Percentiles rank a stretch among this genome's conserved stretches.
phyloP scores from a whole-genome alignment of 768 basidiomycete genomes.

The Termitomyces sp. region DNA sequence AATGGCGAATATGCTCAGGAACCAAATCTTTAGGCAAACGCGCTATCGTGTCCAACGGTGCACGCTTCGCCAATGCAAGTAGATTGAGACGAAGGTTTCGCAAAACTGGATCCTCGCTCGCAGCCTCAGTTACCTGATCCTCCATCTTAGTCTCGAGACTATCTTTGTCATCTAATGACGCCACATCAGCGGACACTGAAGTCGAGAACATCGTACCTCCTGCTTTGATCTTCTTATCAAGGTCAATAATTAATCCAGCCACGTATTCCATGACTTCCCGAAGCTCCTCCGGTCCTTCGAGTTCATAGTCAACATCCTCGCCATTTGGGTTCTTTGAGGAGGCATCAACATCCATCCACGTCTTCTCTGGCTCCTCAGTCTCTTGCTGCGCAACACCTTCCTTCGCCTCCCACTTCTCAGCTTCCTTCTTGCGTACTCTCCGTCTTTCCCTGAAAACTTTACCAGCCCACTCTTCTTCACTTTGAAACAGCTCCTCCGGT shows the following conservation, averaged over 20 bases:
- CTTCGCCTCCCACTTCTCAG: conserved; percentile 1
- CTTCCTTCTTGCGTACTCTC: conserved; percentile 10
- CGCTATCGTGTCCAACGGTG: conserved; percentile 68
- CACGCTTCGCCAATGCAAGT: conserved; percentile 71
- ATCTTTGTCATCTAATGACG: conserved; percentile 3
- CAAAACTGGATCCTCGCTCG: conserved; percentile 42
- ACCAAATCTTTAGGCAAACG: conserved; percentile 59
- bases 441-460: conserved; percentile 32
- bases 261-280: conserved; percentile 55
- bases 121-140: neutral
- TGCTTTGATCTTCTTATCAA: conserved; percentile 28
- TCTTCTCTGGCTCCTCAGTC: conserved; percentile 27
- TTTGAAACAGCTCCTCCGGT: conserved; percentile 42
- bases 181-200: neutral
- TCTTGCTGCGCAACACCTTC: conserved; percentile 10
- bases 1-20: conserved; percentile 57
- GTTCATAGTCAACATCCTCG: conserved; percentile 19
- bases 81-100: conserved; percentile 66
- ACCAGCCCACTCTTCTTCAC: conserved; percentile 50
- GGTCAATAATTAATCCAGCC: conserved; percentile 42
- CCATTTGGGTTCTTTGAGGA: conserved; percentile 14
- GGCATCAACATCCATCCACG: conserved; percentile 27
- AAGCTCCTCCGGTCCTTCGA: conserved; percentile 44
- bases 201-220: conserved; percentile 4
- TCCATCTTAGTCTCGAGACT: neutral